Evolutionary conservation across 306 rosid genomes (phyloP).

Genomic region (Lablab purpureus): DNA sequence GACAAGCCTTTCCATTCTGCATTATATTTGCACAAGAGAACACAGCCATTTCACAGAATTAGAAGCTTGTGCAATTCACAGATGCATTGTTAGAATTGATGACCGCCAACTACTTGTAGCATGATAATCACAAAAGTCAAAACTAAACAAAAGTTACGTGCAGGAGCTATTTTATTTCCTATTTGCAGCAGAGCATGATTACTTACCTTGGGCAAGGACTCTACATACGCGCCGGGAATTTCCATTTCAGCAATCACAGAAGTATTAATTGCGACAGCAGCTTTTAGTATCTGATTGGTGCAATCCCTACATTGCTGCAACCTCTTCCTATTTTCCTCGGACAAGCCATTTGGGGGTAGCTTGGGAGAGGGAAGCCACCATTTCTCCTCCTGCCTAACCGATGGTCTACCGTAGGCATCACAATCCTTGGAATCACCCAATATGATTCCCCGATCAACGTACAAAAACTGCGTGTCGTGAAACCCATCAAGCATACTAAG

Average conservation of each 20-base stretch:
- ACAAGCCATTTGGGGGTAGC: slow-evolving; percentile 78
- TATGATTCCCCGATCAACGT: slow-evolving; percentile 76
- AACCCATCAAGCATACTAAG: slow-evolving; percentile 88
- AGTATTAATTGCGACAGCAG: slow-evolving; percentile 91
- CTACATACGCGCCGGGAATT: slow-evolving; percentile 72
- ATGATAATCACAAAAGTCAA: not conserved
- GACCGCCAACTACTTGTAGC: not conserved
- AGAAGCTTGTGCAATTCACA: slow-evolving; percentile 15
- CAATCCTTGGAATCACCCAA: slow-evolving; percentile 70
- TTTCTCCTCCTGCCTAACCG: slow-evolving; percentile 93
- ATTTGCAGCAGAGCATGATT: not conserved
- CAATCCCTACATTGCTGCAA: slow-evolving; percentile 96
- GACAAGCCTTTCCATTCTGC: slow-evolving; percentile 90
- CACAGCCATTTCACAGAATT: slow-evolving; percentile 8
- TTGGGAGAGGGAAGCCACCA: slow-evolving; percentile 99
- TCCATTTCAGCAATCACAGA: slow-evolving; percentile 93
- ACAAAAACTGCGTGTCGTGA: slow-evolving; percentile 74
- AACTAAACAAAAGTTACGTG: not conserved
- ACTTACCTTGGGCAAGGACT: slow-evolving; percentile 82
- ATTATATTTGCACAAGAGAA: slow-evolving; percentile 19
- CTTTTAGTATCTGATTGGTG: slow-evolving; percentile 85
- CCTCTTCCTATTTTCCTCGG: slow-evolving; percentile 76
- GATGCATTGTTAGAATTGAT: slow-evolving; percentile 15
- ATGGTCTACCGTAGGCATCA: slow-evolving; percentile 76
- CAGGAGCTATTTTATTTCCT: not conserved